phyloP scores from a whole-genome alignment of 441 rosid species.

The Corymbia calophylla region DNA sequence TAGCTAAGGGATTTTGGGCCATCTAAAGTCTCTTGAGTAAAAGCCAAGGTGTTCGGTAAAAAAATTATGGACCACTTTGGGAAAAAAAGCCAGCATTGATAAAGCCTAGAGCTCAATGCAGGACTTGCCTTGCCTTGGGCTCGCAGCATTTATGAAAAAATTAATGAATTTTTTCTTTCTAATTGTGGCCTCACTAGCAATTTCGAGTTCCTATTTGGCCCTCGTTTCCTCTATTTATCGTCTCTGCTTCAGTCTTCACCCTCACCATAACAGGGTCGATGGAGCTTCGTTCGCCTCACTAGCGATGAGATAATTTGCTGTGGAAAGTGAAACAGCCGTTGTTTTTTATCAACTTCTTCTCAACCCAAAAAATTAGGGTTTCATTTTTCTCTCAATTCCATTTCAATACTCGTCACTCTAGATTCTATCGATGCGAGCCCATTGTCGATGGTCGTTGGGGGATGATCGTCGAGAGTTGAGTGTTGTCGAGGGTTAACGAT shows the following conservation, averaged over 20 bases:
- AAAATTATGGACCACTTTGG: not conserved
- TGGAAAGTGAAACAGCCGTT: not conserved
- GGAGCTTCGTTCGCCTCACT: not conserved
- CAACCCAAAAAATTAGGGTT: not conserved
- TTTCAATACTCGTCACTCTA: not conserved
- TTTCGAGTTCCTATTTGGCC: not conserved
- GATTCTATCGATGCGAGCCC: not conserved
- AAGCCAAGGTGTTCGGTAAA: not conserved
- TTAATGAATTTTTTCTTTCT: not conserved
- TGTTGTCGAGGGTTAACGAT: not conserved
- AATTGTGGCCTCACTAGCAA: not conserved
- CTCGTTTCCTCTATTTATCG: not conserved
- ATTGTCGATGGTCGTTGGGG: not conserved
- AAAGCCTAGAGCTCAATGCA: not conserved
- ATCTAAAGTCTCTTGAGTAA: not conserved
- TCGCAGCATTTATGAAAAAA: not conserved
- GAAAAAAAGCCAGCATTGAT: not conserved
- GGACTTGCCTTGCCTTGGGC: not conserved
- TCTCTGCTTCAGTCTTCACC: not conserved
- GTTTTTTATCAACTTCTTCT: not conserved
- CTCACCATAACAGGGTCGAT: not conserved
- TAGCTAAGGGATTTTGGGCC: not conserved
- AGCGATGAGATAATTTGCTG: not conserved
- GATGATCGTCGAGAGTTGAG: not conserved
- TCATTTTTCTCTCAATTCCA: not conserved